phyloP scores from a whole-genome alignment of 768 basidiomycete genomes.

The Trametes cubensis region DNA sequence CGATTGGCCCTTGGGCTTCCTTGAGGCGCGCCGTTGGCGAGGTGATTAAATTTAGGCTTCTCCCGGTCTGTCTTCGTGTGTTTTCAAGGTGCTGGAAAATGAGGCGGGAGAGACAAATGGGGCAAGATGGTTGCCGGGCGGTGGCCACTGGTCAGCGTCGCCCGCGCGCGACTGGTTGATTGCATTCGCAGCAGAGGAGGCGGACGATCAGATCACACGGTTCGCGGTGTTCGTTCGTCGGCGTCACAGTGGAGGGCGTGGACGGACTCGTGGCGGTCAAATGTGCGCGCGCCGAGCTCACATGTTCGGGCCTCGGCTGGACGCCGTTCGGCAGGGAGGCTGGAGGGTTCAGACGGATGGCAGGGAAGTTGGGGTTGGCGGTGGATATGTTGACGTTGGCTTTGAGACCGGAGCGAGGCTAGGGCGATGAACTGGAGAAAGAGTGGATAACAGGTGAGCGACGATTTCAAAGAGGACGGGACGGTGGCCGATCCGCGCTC shows the following conservation, averaged over 20 bases:
- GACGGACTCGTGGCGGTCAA: neutral
- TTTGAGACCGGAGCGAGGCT: neutral
- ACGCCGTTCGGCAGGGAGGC: neutral
- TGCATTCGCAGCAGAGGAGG: neutral
- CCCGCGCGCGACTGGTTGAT: no score
- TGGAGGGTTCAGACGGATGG: neutral
- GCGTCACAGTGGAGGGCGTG: neutral
- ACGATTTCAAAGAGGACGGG: neutral
- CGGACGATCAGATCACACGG: conserved; percentile 17
- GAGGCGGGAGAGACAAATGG: neutral
- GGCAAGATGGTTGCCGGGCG: no score
- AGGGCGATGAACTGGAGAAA: neutral
- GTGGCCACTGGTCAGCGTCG: no score
- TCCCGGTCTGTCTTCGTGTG: neutral
- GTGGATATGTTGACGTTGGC: no score
- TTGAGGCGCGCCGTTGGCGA: neutral
- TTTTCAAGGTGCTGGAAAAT: neutral
- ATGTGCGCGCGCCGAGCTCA: conserved; percentile 2
- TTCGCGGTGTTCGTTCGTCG: neutral
- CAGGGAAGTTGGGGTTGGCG: no score
- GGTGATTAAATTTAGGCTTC: conserved; percentile 13
- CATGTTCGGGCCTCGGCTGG: neutral
- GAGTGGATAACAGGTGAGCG: no score
- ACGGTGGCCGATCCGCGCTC: neutral
- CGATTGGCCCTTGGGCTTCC: neutral